phyloP scores from a whole-genome alignment of 208 protist genomes.

The Herpetomonas samuelpessoai region DNA sequence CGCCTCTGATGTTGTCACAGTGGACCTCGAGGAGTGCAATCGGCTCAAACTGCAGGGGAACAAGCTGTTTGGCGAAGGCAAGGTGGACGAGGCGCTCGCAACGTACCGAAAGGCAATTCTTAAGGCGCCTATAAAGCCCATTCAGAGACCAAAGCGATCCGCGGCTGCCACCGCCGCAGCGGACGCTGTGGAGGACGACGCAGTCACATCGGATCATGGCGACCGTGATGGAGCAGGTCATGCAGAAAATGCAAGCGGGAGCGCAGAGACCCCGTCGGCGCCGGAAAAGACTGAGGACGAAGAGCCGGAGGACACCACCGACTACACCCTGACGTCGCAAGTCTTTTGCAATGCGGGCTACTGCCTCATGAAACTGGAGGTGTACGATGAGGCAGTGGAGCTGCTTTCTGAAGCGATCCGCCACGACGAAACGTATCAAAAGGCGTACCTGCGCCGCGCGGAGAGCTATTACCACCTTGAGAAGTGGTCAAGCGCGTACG shows the following conservation, averaged over 20 bases:
- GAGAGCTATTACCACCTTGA: conserved; percentile 85
- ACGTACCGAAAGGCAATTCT: conserved; percentile 67
- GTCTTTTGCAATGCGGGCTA: conserved; percentile 85
- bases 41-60: conserved; percentile 75
- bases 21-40: conserved; percentile 54
- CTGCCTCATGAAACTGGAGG: conserved; percentile 65
- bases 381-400: conserved; percentile 71
- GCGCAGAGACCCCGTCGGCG: not conserved
- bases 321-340: conserved; percentile 84
- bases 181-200: not conserved
- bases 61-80: conserved; percentile 40
- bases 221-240: not conserved
- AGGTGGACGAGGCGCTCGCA: conserved; percentile 61
- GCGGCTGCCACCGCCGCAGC: not conserved
- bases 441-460: conserved; percentile 84
- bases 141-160: conserved; percentile 10
- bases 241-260: not conserved
- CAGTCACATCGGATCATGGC: not conserved
- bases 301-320: conserved; percentile 32
- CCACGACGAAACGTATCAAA: conserved; percentile 75
- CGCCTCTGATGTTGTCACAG: conserved; percentile 3
- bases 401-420: conserved; percentile 84
- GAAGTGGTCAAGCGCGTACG: conserved; percentile 83
- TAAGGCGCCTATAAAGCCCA: conserved; percentile 58
- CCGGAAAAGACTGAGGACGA: conserved; percentile 5